These are phyloP conservation scores for Phytophthora rubi DNA, from an alignment of 352 stramenopile species.

Conservation along the genomic window DNA sequence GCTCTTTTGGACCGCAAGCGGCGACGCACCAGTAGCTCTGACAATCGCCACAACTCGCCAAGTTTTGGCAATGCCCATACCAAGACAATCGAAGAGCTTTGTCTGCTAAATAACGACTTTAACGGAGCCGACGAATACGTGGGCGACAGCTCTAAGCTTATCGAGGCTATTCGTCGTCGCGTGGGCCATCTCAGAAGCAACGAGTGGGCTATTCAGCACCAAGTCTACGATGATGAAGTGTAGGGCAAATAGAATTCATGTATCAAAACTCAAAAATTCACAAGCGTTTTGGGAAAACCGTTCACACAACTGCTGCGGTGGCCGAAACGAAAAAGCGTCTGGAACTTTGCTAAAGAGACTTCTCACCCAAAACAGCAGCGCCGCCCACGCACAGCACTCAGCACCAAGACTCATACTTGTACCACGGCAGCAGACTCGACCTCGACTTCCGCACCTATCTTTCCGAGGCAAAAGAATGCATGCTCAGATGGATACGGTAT, in stretches of 20 bases:
- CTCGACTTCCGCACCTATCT: constrained; percentile 7
- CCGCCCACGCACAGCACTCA: constrained; percentile 4
- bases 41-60: constrained; percentile 5
- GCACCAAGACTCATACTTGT: not conserved
- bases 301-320: constrained; percentile 8
- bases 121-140: constrained; percentile 23
- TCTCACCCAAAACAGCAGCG: not conserved
- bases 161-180: constrained; percentile 37
- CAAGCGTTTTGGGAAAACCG: constrained; percentile 2
- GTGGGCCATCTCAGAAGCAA: constrained; percentile 68
- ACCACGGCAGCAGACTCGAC: constrained; percentile 3
- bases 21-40: constrained; percentile 27
- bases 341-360: not conserved
- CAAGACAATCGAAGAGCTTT: constrained; percentile 56
- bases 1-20: constrained; percentile 35
- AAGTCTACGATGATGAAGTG: constrained; percentile 88
- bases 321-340: constrained; percentile 11
- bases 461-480: constrained; percentile 10
- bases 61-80: constrained; percentile 1
- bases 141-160: constrained; percentile 27
- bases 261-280: constrained; percentile 12
- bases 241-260: constrained; percentile 37
- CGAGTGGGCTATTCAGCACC: constrained; percentile 63
- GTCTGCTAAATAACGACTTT: constrained; percentile 81
- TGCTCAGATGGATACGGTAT: constrained; percentile 19